These are phyloP conservation scores for Phialophora macrospora DNA, from an alignment of 2,329 filamentous ascomycete species.

Conservation along the genomic window DNA sequence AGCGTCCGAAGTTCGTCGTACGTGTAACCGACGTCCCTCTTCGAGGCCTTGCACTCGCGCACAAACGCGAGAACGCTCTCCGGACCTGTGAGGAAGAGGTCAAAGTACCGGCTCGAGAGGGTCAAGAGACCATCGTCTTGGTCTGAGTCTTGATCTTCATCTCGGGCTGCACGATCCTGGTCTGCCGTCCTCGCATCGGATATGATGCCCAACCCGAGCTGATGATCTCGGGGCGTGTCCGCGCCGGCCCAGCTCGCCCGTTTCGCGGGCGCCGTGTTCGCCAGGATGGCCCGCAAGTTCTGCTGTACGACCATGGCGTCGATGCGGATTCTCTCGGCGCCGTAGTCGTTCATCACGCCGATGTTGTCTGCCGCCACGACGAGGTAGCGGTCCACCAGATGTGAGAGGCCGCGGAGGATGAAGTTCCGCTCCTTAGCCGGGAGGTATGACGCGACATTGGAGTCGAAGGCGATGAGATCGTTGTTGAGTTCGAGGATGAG, in stretches of 20 bases:
- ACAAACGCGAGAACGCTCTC: constrained; percentile 53
- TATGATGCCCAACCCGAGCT: constrained; percentile 32
- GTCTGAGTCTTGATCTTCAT: background rate
- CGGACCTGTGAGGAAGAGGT: constrained; percentile 55
- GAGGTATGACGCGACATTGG: constrained; percentile 75
- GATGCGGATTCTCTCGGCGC: constrained; percentile 84
- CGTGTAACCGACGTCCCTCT: constrained; percentile 46
- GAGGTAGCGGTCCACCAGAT: constrained; percentile 78
- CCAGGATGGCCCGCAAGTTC: constrained; percentile 87
- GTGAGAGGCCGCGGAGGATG: constrained; percentile 74
- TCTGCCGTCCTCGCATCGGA: constrained; percentile 19
- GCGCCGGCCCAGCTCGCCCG: constrained; percentile 28
- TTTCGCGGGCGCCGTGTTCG: constrained; percentile 36
- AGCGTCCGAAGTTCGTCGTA: constrained; percentile 54
- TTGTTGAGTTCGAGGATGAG: constrained; percentile 81
- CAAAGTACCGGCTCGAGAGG: constrained; percentile 52
- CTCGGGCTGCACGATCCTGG: background rate
- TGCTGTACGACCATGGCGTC: constrained; percentile 96
- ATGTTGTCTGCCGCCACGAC: constrained; percentile 73
- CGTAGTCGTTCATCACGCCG: constrained; percentile 80
- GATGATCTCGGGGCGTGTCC: constrained; percentile 20
- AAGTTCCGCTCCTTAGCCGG: constrained; percentile 73
- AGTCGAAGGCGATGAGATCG: constrained; percentile 84
- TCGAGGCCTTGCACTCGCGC: constrained; percentile 49
- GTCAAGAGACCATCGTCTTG: constrained; percentile 49